phyloP scores from a whole-genome alignment of 2,329 filamentous ascomycete species.

The Emericellopsis cladophorae region DNA sequence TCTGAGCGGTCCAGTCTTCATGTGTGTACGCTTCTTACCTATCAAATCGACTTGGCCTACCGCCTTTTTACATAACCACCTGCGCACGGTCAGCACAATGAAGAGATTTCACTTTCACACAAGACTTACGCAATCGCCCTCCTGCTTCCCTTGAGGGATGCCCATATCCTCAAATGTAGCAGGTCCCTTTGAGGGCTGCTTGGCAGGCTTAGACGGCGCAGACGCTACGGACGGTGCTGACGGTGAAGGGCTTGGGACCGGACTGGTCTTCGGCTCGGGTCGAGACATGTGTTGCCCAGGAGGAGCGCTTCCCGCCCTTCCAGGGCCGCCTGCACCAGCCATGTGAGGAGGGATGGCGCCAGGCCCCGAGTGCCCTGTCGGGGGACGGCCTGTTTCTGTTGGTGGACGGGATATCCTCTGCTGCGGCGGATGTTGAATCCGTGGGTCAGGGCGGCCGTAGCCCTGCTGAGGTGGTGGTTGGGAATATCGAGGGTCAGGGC shows the following conservation, averaged over 20 bases:
- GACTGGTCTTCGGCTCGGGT: conserved; percentile 9
- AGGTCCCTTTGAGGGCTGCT: conserved; percentile 54
- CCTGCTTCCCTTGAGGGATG: conserved; percentile 69
- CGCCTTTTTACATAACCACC: too few species aligned
- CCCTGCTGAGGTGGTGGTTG: not conserved
- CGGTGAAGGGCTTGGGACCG: conserved; percentile 14
- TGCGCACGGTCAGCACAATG: too few species aligned
- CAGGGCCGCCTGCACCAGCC: conserved; percentile 10
- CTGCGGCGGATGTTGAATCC: not conserved
- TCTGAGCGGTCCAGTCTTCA: too few species aligned
- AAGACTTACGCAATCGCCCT: conserved; percentile 76
- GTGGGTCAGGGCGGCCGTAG: conserved; percentile 11
- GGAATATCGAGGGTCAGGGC: conserved; percentile 22
- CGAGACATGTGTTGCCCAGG: conserved; percentile 16
- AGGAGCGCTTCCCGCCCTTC: conserved; percentile 24
- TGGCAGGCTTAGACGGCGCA: conserved; percentile 21
- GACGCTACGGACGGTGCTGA: conserved; percentile 11
- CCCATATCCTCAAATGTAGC: conserved; percentile 99
- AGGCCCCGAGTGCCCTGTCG: conserved; percentile 2
- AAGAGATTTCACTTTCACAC: too few species aligned
- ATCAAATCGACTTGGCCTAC: too few species aligned
- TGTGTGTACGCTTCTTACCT: too few species aligned
- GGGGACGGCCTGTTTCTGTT: conserved; percentile 2
- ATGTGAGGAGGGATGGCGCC: not conserved
- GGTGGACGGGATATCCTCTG: not conserved